Evolutionary conservation across 2,329 filamentous ascomycete genomes (phyloP), one percentile per base, ranked within the genome.

Genomic region (Endothia cerciana): DNA sequence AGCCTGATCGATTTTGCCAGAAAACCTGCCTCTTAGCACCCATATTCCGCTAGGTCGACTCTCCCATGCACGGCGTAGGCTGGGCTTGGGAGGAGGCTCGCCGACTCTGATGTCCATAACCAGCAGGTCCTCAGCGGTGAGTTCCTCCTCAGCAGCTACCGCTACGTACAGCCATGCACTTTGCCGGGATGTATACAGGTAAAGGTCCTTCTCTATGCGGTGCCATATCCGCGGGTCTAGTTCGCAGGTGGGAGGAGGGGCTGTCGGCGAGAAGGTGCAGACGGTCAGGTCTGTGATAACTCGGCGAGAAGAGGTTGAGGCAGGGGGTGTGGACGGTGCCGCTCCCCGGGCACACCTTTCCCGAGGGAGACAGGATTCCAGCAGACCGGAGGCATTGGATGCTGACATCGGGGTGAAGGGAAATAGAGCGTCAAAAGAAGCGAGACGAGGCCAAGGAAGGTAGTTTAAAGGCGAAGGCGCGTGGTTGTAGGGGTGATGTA

Each of bases 181-280:
- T 82, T 86, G 59, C 81, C 84, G 59, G 87, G 78, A 84, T 85
- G 89, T 65, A 83, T 84, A n/a, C 79, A 91, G 79, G 72, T 89
- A 89, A 2, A 91, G 81, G 71, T 91, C 88, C 73, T 91, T 91
- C 2, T 45, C 85, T 60, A 91, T 80, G 56, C 86, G 85, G 70
- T 87, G 82, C 89, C 89, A 91, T 73, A 36, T 73, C 64, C 40
- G 67, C 61, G 68, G 66, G 56, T 75, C 70, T 13, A 72, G 63
- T 68, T 65, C 68, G 68, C 69, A 72, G 62, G 67, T 71, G 47
- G 72, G 72, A 45, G 13, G n/a, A 45, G 15, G n/a, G 15, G n/a
- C 43, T 22, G 43, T 17, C 43, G 43, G 43, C 3, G 43, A 2
- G 2, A 22, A 45, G 43, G 4, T 45, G 4, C 4, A 45, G 5